phyloP scores from a whole-genome alignment of 2,329 filamentous ascomycete genomes.

The Alternaria triticimaculans region DNA sequence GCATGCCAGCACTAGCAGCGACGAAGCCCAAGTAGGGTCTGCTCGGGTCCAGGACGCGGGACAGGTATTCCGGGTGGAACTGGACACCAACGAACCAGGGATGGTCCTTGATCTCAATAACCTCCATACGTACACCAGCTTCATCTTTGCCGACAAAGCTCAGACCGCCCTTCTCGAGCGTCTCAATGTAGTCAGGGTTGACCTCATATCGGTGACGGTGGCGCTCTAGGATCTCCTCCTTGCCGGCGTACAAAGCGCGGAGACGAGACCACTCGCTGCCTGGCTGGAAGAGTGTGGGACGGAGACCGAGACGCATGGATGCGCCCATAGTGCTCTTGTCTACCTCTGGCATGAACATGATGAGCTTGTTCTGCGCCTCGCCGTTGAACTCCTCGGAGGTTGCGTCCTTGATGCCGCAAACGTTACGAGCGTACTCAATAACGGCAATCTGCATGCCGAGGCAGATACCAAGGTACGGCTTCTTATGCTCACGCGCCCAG shows the following conservation, averaged over 20 bases:
- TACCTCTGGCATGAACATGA: slow-evolving; percentile 94
- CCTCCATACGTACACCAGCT: slow-evolving; percentile 79
- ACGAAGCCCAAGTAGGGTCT: slow-evolving; percentile 85
- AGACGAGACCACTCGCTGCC: slow-evolving; percentile 80
- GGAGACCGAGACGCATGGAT: slow-evolving; percentile 84
- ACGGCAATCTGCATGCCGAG: slow-evolving; percentile 93
- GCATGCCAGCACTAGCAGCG: slow-evolving; percentile 74
- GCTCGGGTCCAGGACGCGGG: slow-evolving; percentile 74
- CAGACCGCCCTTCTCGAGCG: slow-evolving; percentile 72
- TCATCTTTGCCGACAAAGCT: slow-evolving; percentile 82
- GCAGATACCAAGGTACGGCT: slow-evolving; percentile 88
- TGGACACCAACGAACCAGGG: slow-evolving; percentile 87
- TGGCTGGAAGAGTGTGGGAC: slow-evolving; percentile 76
- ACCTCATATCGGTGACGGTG: slow-evolving; percentile 92
- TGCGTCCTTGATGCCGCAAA: slow-evolving; percentile 68
- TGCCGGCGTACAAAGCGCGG: slow-evolving; percentile 72
- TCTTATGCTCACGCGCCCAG: slow-evolving; percentile 82
- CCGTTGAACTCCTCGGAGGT: slow-evolving; percentile 64
- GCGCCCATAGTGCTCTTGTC: slow-evolving; percentile 78
- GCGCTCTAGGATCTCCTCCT: slow-evolving; percentile 65
- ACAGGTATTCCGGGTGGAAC: slow-evolving; percentile 87
- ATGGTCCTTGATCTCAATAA: slow-evolving; percentile 82
- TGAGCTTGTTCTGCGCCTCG: slow-evolving; percentile 69
- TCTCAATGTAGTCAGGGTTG: slow-evolving; percentile 77
- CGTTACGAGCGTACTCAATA: slow-evolving; percentile 82